Conservation (phyloP, 164 flowering plant species). For the Pachysandra terminalis region DNA sequence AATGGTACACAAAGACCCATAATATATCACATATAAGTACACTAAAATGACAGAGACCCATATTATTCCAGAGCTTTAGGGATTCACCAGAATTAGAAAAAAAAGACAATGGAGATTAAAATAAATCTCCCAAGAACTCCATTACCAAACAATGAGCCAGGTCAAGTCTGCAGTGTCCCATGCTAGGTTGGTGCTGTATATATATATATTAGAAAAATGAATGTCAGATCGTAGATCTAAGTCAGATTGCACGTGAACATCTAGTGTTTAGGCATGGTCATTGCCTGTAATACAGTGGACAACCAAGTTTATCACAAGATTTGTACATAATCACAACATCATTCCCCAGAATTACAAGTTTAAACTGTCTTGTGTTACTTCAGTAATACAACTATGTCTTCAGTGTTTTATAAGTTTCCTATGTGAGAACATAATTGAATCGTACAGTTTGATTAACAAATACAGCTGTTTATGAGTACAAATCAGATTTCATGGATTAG, state of each 20-base stretch:
- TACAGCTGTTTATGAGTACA: not conserved
- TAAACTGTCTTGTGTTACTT: not conserved
- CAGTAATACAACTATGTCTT: not conserved
- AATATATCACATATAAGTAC: too few relatives aligned
- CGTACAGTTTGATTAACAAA: not conserved
- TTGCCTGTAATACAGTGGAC: conserved; percentile 22
- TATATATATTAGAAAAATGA: not conserved
- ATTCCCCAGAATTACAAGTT: not conserved
- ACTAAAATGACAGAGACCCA: conserved; percentile 4
- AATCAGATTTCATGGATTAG: not conserved
- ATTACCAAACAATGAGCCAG: conserved; percentile 12
- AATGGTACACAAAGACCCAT: too few relatives aligned
- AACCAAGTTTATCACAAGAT: conserved; percentile 12
- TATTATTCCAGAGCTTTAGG: conserved; percentile 7
- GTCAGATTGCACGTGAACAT: conserved; percentile 21
- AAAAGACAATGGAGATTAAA: conserved; percentile 15
- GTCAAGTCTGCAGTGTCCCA: conserved; percentile 1
- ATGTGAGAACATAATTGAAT: not conserved
- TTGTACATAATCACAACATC: conserved; percentile 3
- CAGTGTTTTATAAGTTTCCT: not conserved
- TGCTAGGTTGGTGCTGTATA: conserved; percentile 12
- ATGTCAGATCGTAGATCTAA: conserved; percentile 10
- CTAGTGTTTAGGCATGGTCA: conserved; percentile 18
- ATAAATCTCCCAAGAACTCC: conserved; percentile 3
- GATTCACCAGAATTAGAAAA: conserved; percentile 6